A percentile compares a stretch with the other conserved stretches of the same genome.
phyloP scores from a whole-genome alignment of 1,284 basidiomycete species.

The Tilletiopsis washingtonensis region DNA sequence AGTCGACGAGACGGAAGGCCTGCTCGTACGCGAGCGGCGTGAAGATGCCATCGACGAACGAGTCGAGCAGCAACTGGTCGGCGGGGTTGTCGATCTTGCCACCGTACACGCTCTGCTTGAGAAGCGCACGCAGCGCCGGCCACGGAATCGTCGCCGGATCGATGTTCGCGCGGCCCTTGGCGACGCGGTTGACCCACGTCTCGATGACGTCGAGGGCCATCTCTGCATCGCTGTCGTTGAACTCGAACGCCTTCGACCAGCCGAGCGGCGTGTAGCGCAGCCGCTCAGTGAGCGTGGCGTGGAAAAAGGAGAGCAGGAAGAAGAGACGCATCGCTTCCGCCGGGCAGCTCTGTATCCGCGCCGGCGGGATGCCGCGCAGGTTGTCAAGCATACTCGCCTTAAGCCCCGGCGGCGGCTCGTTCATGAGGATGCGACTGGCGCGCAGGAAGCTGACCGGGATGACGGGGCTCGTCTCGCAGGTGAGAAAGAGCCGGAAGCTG shows the following conservation, averaged over 20 bases:
- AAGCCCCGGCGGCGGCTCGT: constrained; percentile 45
- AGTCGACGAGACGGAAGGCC: constrained; percentile 35
- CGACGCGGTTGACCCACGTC: constrained; percentile 32
- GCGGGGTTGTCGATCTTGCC: constrained; percentile 42
- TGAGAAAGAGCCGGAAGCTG: constrained; percentile 43
- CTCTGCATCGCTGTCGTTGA: constrained; percentile 44
- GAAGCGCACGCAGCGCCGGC: constrained; percentile 38
- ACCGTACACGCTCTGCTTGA: constrained; percentile 43
- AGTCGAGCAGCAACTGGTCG: constrained; percentile 42
- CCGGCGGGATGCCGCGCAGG: constrained; percentile 25
- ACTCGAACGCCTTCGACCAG: constrained; percentile 44
- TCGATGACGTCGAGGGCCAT: constrained; percentile 43
- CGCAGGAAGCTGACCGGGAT: constrained; percentile 43
- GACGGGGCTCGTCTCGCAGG: constrained; percentile 41
- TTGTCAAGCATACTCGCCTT: constrained; percentile 42
- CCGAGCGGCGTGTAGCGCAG: constrained; percentile 43
- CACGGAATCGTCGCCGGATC: constrained; percentile 41
- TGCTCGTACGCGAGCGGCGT: constrained; percentile 39
- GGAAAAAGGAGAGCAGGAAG: constrained; percentile 43
- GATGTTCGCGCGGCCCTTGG: constrained; percentile 34
- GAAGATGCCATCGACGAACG: constrained; percentile 43
- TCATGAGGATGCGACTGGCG: constrained; percentile 41
- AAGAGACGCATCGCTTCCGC: constrained; percentile 38
- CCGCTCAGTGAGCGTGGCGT: constrained; percentile 40
- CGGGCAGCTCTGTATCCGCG: constrained; percentile 31